Conservation (phyloP, 108 stramenopile genomes). For the Seminavis robusta region DNA sequence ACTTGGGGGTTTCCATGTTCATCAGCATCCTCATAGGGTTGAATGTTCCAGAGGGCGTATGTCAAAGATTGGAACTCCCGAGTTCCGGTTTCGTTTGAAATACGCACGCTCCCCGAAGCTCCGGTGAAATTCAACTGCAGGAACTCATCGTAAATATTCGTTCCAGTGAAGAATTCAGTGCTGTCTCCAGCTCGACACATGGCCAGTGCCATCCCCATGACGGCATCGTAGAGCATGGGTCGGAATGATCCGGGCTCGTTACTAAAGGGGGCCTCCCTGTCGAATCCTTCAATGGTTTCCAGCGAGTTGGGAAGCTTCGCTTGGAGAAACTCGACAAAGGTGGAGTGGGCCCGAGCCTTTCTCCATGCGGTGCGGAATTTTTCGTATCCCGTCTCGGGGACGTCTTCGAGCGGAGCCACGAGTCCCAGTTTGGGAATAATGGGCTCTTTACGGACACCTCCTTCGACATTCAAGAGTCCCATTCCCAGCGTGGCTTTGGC, state of each 20-base stretch:
- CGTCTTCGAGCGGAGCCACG: not conserved
- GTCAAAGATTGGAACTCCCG: too few relatives aligned
- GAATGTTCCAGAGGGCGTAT: too few relatives aligned
- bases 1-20: not conserved
- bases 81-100: constrained; percentile 39
- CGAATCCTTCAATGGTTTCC: not conserved
- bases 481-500: constrained; percentile 8
- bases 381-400: constrained; percentile 2
- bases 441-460: not conserved
- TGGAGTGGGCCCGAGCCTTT: not conserved
- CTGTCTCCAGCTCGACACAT: constrained; percentile 15
- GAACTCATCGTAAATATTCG: constrained; percentile 26
- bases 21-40: too few relatives aligned
- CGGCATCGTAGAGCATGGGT: constrained; percentile 48
- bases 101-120: constrained; percentile 26
- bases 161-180: constrained; percentile 26
- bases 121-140: constrained; percentile 34
- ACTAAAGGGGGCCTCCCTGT: not conserved
- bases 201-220: constrained; percentile 48
- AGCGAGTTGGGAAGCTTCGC: not conserved
- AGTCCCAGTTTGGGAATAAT: not conserved
- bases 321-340: not conserved
- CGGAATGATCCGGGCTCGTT: not conserved
- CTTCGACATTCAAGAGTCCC: constrained; percentile 4
- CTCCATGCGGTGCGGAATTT: constrained; percentile 1